Conservation (phyloP, 495 filamentous ascomycete genomes). For the Penicillium daleae region DNA sequence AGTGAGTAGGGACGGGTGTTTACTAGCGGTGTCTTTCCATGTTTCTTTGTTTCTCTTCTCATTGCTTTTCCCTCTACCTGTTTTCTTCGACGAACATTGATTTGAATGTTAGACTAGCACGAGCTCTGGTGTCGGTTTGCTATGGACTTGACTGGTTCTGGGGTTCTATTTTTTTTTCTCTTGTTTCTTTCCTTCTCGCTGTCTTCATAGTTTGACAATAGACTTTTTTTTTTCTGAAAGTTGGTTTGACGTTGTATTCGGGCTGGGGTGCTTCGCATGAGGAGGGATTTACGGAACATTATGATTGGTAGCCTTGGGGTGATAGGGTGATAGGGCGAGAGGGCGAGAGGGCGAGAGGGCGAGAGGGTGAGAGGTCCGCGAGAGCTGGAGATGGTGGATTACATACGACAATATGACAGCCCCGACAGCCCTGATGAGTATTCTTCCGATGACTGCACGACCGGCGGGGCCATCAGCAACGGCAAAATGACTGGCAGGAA, state of each 20-base stretch:
- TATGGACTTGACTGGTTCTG: conserved; percentile 23
- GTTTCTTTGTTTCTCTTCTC: conserved; percentile 14
- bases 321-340: neutral
- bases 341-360: too few relatives aligned
- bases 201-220: conserved; percentile 38
- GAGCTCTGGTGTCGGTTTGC: conserved; percentile 37
- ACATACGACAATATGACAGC: neutral
- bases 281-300: neutral
- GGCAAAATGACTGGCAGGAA: conserved; percentile 2
- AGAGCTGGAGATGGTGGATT: neutral
- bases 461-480: too few relatives aligned
- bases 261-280: neutral
- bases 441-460: too few relatives aligned
- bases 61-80: neutral
- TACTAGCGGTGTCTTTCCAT: conserved; percentile 24
- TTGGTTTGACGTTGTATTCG: conserved; percentile 5
- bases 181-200: conserved; percentile 21
- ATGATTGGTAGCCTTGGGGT: neutral
- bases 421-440: too few relatives aligned
- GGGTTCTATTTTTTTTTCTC: conserved; percentile 26
- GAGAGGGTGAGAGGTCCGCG: too few relatives aligned
- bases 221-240: conserved; percentile 25
- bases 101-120: conserved; percentile 36
- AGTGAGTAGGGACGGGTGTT: conserved; percentile 17
- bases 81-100: conserved; percentile 31